Evolutionary conservation across 2,329 filamentous ascomycete species (phyloP).

Genomic region (Cryphonectria parasitica): DNA sequence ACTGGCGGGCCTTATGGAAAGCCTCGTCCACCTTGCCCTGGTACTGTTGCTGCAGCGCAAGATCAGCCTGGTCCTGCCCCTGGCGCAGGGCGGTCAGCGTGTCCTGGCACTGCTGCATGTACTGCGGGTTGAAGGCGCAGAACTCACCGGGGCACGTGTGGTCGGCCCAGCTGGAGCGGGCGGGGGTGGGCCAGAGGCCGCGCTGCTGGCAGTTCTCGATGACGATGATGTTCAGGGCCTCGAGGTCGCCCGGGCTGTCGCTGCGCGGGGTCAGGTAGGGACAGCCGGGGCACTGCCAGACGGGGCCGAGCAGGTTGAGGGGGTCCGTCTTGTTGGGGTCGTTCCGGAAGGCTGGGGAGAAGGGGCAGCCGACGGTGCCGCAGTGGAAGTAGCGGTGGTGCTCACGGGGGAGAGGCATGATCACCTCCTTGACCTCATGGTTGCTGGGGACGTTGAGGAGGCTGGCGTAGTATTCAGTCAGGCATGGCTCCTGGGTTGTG

Average conservation of each 20-base stretch:
- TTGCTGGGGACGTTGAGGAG: not conserved
- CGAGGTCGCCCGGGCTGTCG: not conserved
- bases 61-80: not conserved
- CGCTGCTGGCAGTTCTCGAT: not conserved
- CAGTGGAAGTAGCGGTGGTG: not conserved
- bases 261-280: not conserved
- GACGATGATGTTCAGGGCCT: not conserved
- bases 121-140: slow-evolving; percentile 9
- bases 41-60: not conserved
- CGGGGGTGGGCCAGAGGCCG: not conserved
- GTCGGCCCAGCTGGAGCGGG: not conserved
- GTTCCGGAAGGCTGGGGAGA: not conserved
- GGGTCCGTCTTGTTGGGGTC: not conserved
- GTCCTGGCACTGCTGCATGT: not conserved
- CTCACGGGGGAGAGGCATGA: not conserved
- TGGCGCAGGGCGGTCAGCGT: not conserved
- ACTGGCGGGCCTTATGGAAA: not conserved
- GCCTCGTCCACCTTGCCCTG: not conserved
- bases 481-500: not conserved
- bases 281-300: not conserved
- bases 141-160: not conserved
- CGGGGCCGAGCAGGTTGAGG: not conserved
- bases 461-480: not conserved
- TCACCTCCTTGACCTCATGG: not conserved
- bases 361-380: not conserved